Conservation (phyloP, 495 filamentous ascomycete species). For the Penicillium roqueforti region DNA sequence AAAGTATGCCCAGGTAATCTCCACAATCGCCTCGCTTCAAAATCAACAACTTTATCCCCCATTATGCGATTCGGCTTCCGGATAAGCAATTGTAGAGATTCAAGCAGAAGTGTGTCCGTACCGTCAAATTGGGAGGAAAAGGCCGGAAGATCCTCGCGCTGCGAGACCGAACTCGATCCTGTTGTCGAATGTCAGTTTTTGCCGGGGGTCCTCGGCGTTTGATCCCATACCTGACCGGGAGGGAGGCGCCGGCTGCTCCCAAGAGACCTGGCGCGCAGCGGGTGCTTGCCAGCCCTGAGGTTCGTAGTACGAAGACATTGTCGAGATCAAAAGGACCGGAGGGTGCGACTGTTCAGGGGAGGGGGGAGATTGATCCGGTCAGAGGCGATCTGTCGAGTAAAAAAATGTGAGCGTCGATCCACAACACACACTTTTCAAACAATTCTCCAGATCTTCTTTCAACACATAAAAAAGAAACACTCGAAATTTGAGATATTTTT, state of each 20-base stretch:
- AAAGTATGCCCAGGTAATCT: not conserved
- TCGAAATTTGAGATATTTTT: not conserved
- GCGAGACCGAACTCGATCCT: conserved; percentile 75
- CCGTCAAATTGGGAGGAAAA: conserved; percentile 91
- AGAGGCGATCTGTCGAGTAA: conserved; percentile 26
- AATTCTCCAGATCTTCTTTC: not conserved
- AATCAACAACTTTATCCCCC: not conserved
- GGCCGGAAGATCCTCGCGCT: conserved; percentile 72
- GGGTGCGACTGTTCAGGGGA: conserved; percentile 26
- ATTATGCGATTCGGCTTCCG: not conserved
- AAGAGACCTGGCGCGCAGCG: conserved; percentile 60
- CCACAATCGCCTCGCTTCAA: not conserved
- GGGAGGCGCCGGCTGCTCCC: conserved; percentile 82
- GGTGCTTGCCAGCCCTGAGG: conserved; percentile 73
- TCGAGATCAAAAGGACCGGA: conserved; percentile 22
- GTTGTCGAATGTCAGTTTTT: conserved; percentile 26
- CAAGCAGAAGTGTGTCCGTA: conserved; percentile 40
- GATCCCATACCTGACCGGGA: conserved; percentile 71
- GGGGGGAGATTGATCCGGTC: conserved; percentile 31
- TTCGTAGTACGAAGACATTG: conserved; percentile 86
- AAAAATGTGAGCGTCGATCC: conserved; percentile 15
- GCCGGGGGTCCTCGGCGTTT: conserved; percentile 11
- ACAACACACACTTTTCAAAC: conserved; percentile 7
- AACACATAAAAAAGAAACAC: not conserved
- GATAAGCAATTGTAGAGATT: not conserved